phyloP scores from a whole-genome alignment of 805 yeast species.

The Ogataea trehalophila region DNA sequence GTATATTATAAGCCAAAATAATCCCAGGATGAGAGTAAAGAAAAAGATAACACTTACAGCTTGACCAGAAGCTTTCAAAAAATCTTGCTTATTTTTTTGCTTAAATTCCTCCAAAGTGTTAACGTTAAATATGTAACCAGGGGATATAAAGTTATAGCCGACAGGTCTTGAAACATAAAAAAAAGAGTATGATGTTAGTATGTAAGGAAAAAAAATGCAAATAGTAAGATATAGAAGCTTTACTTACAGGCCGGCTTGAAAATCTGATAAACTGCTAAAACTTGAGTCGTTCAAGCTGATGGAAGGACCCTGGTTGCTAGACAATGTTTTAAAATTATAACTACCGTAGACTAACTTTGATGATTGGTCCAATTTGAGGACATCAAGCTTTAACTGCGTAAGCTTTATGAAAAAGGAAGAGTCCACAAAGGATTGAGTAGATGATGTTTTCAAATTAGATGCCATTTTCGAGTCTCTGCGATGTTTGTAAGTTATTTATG shows the following conservation, averaged over 20 bases:
- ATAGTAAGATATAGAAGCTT: not conserved
- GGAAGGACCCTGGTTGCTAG: slow-evolving; percentile 28
- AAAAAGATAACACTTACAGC: slow-evolving; percentile 12
- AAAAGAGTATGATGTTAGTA: not conserved
- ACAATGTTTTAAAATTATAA: slow-evolving; percentile 27
- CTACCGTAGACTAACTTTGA: slow-evolving; percentile 39
- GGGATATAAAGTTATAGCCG: slow-evolving; percentile 18
- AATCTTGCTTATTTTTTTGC: slow-evolving; percentile 52
- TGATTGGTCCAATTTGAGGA: slow-evolving; percentile 58
- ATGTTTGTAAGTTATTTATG: too few species aligned
- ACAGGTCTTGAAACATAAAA: slow-evolving; percentile 8
- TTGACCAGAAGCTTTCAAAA: slow-evolving; percentile 42
- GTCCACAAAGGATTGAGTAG: slow-evolving; percentile 72
- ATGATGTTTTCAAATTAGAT: slow-evolving; percentile 34
- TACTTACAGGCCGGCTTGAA: slow-evolving; percentile 15
- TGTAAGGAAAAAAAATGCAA: not conserved
- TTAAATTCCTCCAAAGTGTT: slow-evolving; percentile 89
- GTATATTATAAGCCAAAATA: not conserved
- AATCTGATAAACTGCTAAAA: slow-evolving; percentile 20
- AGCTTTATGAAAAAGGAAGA: slow-evolving; percentile 80
- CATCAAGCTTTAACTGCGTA: slow-evolving; percentile 67
- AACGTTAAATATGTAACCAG: slow-evolving; percentile 47
- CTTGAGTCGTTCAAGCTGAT: slow-evolving; percentile 29
- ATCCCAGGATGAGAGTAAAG: not conserved
- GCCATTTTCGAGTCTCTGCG: not conserved